phyloP scores from a whole-genome alignment of 2,329 filamentous ascomycete genomes.

The Alternaria burnsii region DNA sequence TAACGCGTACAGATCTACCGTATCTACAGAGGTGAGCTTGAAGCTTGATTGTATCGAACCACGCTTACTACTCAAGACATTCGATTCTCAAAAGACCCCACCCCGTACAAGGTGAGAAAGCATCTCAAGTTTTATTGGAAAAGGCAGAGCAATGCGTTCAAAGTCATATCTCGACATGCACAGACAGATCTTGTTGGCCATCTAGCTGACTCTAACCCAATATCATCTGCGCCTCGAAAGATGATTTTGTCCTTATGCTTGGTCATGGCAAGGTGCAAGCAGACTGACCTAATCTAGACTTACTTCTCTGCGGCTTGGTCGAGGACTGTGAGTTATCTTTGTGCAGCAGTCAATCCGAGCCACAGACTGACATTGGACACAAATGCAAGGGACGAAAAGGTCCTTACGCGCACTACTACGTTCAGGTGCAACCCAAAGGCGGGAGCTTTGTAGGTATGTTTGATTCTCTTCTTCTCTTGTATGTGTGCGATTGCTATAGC shows the following conservation, averaged over 20 bases:
- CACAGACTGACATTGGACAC: constrained; percentile 53
- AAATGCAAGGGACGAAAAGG: constrained; percentile 81
- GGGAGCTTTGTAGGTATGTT: constrained; percentile 75
- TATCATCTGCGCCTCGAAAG: background rate
- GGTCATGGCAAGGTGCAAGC: background rate
- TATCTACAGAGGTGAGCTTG: constrained; percentile 71
- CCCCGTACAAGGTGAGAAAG: constrained; percentile 80
- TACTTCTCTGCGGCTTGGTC: constrained; percentile 7
- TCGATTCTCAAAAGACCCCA: constrained; percentile 82
- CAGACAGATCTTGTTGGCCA: background rate
- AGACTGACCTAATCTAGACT: constrained; percentile 1
- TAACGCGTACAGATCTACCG: constrained; percentile 69
- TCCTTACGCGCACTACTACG: constrained; percentile 76
- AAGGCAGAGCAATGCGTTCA: background rate
- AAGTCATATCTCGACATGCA: background rate
- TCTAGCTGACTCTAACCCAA: background rate
- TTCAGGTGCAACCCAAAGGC: constrained; percentile 76
- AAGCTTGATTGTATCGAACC: background rate
- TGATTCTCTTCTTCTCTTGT: constrained; percentile 6
- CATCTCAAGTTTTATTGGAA: background rate
- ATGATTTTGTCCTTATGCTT: background rate
- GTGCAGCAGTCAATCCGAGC: background rate
- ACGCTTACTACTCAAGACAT: constrained; percentile 63
- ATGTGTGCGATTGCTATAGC: background rate
- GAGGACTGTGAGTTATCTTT: constrained; percentile 1